Evolutionary conservation across 257 asterid species (phyloP), one percentile per base, ranked within the genome.

Genomic region (Vinca minor): DNA sequence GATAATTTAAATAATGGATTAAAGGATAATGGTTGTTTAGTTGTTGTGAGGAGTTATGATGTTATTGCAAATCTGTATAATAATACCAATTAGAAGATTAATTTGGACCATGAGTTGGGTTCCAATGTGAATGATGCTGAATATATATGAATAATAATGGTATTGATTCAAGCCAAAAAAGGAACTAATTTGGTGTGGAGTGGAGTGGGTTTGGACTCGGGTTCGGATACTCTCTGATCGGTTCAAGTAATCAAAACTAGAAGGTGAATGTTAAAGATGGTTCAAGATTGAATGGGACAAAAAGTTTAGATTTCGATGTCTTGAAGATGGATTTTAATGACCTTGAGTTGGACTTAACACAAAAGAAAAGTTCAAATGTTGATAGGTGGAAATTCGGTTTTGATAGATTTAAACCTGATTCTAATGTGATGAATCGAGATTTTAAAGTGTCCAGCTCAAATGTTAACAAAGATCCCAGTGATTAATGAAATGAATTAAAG

Each of bases 41-140:
- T 73, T 62, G 55, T 62, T 17, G 57, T 55, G 63, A 15, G 71
- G 71, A 71, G 26, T 60, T 71, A 62, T 69, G 74, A 63, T 38
- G 42, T 53, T 63, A 73, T 78, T 50, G 69, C 80, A 15, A 62
- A 67, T 63, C 64, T 74, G 55, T 65, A 65, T 61, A 59, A n/a
- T n/a, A n/a, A 53, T 54, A 47, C 8, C 8, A 59, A 46, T 70
- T 69, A 25, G 42, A 59, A 52, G 44, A 52, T 18, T 36, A 52
- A 41, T 21, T 31, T 14, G 38, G 61, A 69, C 23, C 53, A n/a
- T 67, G 47, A 69, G 23, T 25, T 26, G 38, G 63, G 13, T 66
- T 32, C 32, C 12, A 15, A 46, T 64, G 15, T 3, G 15, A 64
- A 28, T 11, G 39, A n/a, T 23, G 35, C 25, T 23, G 54, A 47